Evolutionary conservation across 1,284 basidiomycete species (phyloP).

Genomic region (Rhodotorula sp.): DNA sequence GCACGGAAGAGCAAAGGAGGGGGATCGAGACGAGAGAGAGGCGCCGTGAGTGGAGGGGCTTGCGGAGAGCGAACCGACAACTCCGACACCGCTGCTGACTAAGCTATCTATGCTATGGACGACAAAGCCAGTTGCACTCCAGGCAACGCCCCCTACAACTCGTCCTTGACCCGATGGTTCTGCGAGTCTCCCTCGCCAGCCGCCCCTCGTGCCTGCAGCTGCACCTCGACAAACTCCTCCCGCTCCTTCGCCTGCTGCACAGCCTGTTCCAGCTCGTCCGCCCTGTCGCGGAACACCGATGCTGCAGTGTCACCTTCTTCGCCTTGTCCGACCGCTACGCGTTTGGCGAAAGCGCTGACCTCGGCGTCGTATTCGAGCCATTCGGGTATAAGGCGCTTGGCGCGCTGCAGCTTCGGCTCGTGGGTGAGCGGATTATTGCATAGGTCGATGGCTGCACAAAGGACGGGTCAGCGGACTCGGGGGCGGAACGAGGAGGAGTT

Average conservation of each 20-base stretch:
- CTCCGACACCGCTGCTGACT: too few relatives aligned
- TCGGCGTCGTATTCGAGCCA: constrained; percentile 85
- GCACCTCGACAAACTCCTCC: constrained; percentile 22
- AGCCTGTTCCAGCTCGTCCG: constrained; percentile 39
- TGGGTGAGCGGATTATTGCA: constrained; percentile 45
- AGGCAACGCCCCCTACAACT: constrained; percentile 1
- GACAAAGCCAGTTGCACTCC: not conserved
- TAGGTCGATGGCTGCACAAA: constrained; percentile 21
- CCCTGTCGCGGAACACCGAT: constrained; percentile 20
- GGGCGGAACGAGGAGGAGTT: not conserved
- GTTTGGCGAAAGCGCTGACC: constrained; percentile 47
- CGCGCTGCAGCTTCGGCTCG: constrained; percentile 88
- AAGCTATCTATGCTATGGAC: not conserved
- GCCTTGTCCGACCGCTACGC: constrained; percentile 37
- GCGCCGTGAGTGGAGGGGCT: not conserved
- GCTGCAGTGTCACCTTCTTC: not conserved
- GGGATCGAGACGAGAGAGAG: not conserved
- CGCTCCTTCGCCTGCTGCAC: constrained; percentile 33
- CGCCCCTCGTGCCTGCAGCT: not conserved
- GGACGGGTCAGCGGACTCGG: not conserved
- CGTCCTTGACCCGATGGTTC: constrained; percentile 12
- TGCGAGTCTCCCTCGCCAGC: constrained; percentile 1
- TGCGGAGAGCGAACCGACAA: too few relatives aligned
- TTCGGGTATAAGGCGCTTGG: constrained; percentile 85
- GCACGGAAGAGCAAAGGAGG: too few relatives aligned